A percentile compares a stretch with the other conserved stretches of the same genome.
phyloP scores from a whole-genome alignment of 140 eudicot species.

The Ambrosia hybrid region DNA sequence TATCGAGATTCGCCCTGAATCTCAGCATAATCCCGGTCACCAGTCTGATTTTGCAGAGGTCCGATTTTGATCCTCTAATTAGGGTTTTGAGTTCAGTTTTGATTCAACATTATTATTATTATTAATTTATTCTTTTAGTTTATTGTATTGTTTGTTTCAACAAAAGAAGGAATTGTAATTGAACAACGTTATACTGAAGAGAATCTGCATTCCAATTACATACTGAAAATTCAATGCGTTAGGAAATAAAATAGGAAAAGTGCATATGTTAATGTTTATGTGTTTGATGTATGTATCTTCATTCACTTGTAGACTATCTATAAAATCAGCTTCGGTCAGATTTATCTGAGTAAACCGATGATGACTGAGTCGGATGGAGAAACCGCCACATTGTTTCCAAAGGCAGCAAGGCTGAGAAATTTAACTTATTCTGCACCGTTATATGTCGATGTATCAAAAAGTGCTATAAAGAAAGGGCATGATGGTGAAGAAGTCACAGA shows the following conservation, averaged over 20 bases:
- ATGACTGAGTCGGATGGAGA: conserved; percentile 98
- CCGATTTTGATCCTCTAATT: neutral
- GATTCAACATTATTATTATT: too few species aligned
- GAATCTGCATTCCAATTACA: too few species aligned
- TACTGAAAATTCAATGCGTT: too few species aligned
- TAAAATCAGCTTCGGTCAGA: conserved; percentile 84
- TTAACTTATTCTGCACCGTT: conserved; percentile 96
- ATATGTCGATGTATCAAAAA: conserved; percentile 80
- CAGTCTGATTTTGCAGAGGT: conserved; percentile 92
- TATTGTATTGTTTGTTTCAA: too few species aligned
- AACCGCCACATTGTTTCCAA: conserved; percentile 87
- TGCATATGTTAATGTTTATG: neutral
- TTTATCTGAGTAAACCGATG: conserved; percentile 91
- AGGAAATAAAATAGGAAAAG: too few species aligned
- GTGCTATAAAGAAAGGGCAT: conserved; percentile 87
- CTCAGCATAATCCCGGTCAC: conserved; percentile 93
- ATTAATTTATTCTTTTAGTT: too few species aligned
- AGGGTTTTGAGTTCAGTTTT: conserved; percentile 10
- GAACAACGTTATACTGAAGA: too few species aligned
- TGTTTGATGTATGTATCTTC: neutral
- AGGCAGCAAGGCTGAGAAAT: conserved; percentile 91
- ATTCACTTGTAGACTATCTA: conserved; percentile 65
- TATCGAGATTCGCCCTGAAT: conserved; percentile 88
- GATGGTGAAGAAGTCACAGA: conserved; percentile 91
- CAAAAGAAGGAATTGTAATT: too few species aligned